Evolutionary conservation across 352 stramenopile genomes (phyloP).

Genomic region (Phytophthora fragariaefolia): DNA sequence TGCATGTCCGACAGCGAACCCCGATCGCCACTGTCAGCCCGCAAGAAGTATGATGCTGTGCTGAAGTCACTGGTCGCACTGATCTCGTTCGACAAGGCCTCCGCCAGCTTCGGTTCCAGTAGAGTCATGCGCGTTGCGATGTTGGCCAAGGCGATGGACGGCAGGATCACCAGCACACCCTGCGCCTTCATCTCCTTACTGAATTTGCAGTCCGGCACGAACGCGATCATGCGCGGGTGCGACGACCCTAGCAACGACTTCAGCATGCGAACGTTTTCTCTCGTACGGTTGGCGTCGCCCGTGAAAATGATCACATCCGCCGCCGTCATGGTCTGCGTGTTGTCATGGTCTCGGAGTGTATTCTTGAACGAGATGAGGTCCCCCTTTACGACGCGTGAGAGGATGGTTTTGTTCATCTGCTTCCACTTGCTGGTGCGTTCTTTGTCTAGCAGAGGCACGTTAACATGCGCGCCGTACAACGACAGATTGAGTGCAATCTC

Average conservation of each 20-base stretch:
- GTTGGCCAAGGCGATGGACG: constrained; percentile 70
- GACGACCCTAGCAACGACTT: constrained; percentile 44
- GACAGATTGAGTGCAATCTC: constrained; percentile 67
- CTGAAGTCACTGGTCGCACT: constrained; percentile 51
- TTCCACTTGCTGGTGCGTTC: constrained; percentile 63
- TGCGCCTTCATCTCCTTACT: constrained; percentile 58
- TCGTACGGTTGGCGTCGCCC: constrained; percentile 47
- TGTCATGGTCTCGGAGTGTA: constrained; percentile 53
- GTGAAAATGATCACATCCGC: constrained; percentile 72
- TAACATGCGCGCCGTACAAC: constrained; percentile 65
- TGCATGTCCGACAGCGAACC: constrained; percentile 58
- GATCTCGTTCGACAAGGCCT: constrained; percentile 52
- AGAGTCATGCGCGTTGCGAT: constrained; percentile 68
- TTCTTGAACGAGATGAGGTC: constrained; percentile 75
- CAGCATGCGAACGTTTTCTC: constrained; percentile 60
- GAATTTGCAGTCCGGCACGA: constrained; percentile 53
- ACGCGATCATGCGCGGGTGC: constrained; percentile 60
- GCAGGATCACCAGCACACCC: constrained; percentile 66
- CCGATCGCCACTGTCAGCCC: constrained; percentile 29
- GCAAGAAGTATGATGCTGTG: constrained; percentile 68
- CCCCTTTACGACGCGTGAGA: constrained; percentile 52
- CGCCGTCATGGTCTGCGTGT: constrained; percentile 40
- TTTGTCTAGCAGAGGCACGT: constrained; percentile 63
- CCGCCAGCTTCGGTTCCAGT: constrained; percentile 48
- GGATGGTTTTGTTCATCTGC: constrained; percentile 66